Percentiles rank a stretch among this genome's conserved stretches.
These are phyloP conservation scores for Pulveroboletus ravenelii DNA, from an alignment of 768 basidiomycete genomes.

Conservation along the genomic window DNA sequence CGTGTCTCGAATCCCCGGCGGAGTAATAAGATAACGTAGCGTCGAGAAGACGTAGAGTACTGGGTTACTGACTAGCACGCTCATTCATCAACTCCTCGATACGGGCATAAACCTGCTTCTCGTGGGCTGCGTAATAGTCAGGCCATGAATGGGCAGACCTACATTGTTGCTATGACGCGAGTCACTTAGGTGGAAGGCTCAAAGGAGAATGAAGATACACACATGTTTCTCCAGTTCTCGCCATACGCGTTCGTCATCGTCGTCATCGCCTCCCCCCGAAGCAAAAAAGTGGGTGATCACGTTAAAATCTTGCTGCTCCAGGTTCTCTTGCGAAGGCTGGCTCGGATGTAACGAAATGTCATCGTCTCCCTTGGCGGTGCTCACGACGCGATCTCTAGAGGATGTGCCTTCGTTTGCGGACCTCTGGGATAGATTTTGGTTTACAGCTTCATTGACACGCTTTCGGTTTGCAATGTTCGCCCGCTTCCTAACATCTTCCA, in stretches of 20 bases:
- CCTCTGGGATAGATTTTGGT: background rate
- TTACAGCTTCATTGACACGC: slow-evolving; percentile 4
- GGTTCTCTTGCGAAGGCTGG: slow-evolving; percentile 6
- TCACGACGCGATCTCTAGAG: background rate
- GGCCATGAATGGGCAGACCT: slow-evolving; percentile 44
- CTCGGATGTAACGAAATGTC: background rate
- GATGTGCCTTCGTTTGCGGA: background rate
- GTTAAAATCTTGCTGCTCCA: slow-evolving; percentile 42
- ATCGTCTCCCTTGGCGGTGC: background rate
- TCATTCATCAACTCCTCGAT: slow-evolving; percentile 33
- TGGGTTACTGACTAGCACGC: background rate
- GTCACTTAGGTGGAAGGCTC: background rate
- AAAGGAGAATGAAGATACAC: slow-evolving; percentile 9
- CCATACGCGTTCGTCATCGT: slow-evolving; percentile 50
- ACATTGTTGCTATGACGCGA: slow-evolving; percentile 33
- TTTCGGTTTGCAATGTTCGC: slow-evolving; percentile 51
- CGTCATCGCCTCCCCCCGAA: slow-evolving; percentile 44
- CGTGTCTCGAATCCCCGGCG: background rate
- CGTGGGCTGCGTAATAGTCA: slow-evolving; percentile 45
- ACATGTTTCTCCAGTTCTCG: slow-evolving; percentile 45
- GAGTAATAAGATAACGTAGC: slow-evolving; percentile 3
- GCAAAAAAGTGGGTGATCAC: slow-evolving; percentile 53
- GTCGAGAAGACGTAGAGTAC: background rate
- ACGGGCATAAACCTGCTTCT: slow-evolving; percentile 38
- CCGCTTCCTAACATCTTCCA: slow-evolving; percentile 48